phyloP scores from a whole-genome alignment of 2,329 filamentous ascomycete species.

The Penicillium frequentans region DNA sequence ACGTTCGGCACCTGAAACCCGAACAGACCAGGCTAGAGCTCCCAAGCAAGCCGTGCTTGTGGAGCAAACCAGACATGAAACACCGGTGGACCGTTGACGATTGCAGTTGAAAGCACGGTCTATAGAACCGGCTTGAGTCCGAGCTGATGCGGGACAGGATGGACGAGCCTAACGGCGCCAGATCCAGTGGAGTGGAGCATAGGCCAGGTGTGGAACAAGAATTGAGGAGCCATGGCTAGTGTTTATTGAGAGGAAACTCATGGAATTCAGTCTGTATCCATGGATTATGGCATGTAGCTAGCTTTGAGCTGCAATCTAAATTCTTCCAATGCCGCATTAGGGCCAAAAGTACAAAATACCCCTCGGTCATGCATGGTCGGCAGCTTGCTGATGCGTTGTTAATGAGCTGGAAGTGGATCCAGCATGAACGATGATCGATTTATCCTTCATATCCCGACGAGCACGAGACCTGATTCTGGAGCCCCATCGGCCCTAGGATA shows the following conservation, averaged over 20 bases:
- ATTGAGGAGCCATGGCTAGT: neutral
- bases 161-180: slow-evolving; percentile 1
- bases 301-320: neutral
- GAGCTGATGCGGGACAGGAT: neutral
- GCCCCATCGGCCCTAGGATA: neutral
- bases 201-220: neutral
- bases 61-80: slow-evolving; percentile 1
- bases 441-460: slow-evolving; percentile 3
- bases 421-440: neutral
- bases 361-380: neutral
- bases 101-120: slow-evolving; percentile 1
- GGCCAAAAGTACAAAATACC: neutral
- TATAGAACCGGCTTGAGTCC: neutral
- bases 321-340: neutral
- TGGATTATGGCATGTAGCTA: neutral
- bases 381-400: neutral
- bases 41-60: neutral
- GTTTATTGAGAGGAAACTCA: neutral
- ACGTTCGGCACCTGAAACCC: neutral
- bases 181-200: slow-evolving; percentile 2
- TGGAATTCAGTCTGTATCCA: neutral
- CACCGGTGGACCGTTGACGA: slow-evolving; percentile 1
- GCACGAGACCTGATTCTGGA: slow-evolving; percentile 1
- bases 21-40: neutral
- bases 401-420: neutral